These are phyloP conservation scores for Macrolepiota fuliginosa DNA, from an alignment of 768 basidiomycete species.

Conservation along the genomic window DNA sequence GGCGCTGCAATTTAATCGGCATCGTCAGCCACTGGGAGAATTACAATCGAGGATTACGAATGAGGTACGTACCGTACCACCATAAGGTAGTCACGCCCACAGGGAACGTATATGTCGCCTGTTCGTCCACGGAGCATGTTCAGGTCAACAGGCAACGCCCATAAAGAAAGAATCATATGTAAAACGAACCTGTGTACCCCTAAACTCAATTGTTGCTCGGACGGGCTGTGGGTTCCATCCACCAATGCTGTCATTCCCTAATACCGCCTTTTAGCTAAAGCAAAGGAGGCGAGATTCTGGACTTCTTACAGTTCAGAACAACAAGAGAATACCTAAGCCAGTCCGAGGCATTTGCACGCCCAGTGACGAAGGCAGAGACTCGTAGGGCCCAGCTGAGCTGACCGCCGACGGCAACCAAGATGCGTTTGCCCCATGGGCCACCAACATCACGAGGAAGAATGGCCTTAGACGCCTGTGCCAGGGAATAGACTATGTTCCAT, in stretches of 20 bases:
- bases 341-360: conserved; percentile 48
- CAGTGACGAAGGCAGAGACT: conserved; percentile 64
- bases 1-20: not conserved
- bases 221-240: conserved; percentile 57
- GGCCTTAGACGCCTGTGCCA: conserved; percentile 73
- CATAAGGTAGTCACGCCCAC: conserved; percentile 62
- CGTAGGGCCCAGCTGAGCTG: conserved; percentile 48
- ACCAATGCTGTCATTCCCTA: conserved; percentile 47
- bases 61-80: conserved; percentile 35
- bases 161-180: not conserved
- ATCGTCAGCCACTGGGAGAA: not conserved
- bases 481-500: conserved; percentile 47
- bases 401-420: conserved; percentile 59
- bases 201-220: conserved; percentile 59
- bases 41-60: not conserved
- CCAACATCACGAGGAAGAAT: conserved; percentile 62
- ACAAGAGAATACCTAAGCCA: conserved; percentile 68
- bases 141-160: not conserved
- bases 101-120: conserved; percentile 70
- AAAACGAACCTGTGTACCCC: conserved; percentile 50
- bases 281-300: not conserved
- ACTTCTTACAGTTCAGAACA: conserved; percentile 57
- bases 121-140: not conserved
- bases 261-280: not conserved
- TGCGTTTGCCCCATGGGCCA: conserved; percentile 64